These are phyloP conservation scores for Xylariaceae sp. DNA, from an alignment of 2,329 filamentous ascomycete genomes.

Conservation along the genomic window DNA sequence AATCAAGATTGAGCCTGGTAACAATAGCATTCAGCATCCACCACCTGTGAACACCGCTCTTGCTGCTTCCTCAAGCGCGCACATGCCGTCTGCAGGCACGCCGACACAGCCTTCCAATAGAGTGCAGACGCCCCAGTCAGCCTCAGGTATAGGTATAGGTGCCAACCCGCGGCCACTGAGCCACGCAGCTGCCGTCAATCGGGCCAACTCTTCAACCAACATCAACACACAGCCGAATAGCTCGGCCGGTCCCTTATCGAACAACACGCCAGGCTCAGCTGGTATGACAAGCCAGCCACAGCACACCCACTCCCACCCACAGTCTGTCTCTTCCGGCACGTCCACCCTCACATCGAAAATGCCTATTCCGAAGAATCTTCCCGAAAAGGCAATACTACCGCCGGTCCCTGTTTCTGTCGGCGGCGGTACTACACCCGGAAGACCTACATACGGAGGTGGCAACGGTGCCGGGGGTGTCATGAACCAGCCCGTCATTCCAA, in stretches of 20 bases:
- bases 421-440: conserved; percentile 55
- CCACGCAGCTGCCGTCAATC: conserved; percentile 28
- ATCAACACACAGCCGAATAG: conserved; percentile 24
- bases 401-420: conserved; percentile 68
- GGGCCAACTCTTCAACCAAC: conserved; percentile 29
- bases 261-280: conserved; percentile 23
- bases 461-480: conserved; percentile 77
- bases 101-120: conserved; percentile 45
- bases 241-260: conserved; percentile 19
- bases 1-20: conserved; percentile 34
- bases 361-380: conserved; percentile 75
- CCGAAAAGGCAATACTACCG: conserved; percentile 59
- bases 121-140: conserved; percentile 44
- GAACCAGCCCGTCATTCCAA: conserved; percentile 77
- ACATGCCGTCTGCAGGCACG: conserved; percentile 39
- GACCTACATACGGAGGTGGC: conserved; percentile 81
- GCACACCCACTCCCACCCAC: conserved; percentile 46
- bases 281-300: conserved; percentile 32
- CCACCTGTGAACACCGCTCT: conserved; percentile 46
- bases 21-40: conserved; percentile 32
- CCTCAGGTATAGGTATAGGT: conserved; percentile 18
- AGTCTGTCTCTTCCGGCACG: conserved; percentile 25
- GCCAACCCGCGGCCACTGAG: conserved; percentile 24
- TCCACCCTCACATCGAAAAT: conserved; percentile 55
- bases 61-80: conserved; percentile 31